A percentile compares a stretch with the other conserved stretches of the same genome.
Evolutionary conservation across 2,329 filamentous ascomycete genomes (phyloP).

Genomic region (Penicillium digitatum): DNA sequence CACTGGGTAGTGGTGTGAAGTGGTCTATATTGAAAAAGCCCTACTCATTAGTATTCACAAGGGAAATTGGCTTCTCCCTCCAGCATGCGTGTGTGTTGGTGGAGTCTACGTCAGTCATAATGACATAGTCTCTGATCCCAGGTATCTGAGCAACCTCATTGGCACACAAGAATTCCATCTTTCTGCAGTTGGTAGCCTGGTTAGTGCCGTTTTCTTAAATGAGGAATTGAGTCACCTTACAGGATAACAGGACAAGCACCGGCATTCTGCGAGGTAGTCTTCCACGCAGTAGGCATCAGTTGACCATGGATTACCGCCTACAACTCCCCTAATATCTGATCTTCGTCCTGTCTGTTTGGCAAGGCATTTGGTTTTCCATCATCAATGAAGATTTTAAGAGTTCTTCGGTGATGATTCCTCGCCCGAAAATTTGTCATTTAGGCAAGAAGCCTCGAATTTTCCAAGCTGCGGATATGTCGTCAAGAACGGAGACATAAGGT

Average conservation of each 20-base stretch:
- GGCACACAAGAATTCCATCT: not conserved
- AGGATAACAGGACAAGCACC: not conserved
- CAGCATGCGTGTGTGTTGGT: not conserved
- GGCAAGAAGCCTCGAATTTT: not conserved
- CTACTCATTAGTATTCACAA: not conserved
- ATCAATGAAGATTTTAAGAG: not conserved
- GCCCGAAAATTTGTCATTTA: not conserved
- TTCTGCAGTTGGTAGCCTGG: not conserved
- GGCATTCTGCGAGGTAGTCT: not conserved
- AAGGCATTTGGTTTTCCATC: not conserved
- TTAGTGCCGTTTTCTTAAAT: not conserved
- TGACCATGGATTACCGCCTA: not conserved
- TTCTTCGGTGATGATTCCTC: not conserved
- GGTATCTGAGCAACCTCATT: not conserved
- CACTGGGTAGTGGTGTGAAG: not conserved
- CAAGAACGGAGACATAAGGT: not conserved
- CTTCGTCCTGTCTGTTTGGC: not conserved
- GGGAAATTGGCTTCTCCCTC: not conserved
- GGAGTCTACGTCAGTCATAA: not conserved
- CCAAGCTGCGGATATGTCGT: not conserved
- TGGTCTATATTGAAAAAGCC: not conserved
- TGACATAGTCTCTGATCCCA: not conserved
- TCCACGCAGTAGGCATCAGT: not conserved
- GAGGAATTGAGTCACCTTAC: not conserved
- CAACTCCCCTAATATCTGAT: not conserved